These are phyloP conservation scores for Coemansia aciculifera DNA, from an alignment of 192 early-diverging fungal species.

Conservation along the genomic window DNA sequence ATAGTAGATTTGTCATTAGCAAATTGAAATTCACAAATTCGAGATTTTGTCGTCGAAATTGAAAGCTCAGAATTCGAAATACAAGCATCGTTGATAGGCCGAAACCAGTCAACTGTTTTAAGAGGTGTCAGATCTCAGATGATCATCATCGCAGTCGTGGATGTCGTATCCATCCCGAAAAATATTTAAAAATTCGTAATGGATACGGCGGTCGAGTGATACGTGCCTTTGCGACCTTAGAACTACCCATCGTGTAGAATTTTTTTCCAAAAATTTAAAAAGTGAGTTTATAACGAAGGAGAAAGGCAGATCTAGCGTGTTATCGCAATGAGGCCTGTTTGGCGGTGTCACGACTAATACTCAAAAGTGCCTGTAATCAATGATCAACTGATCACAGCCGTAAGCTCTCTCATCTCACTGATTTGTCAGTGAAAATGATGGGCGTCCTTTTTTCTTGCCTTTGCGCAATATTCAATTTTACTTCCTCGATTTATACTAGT, in stretches of 20 bases:
- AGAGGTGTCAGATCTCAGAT: slow-evolving; percentile 59
- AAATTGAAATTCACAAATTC: not conserved
- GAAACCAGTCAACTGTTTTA: slow-evolving; percentile 20
- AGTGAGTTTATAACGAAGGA: slow-evolving; percentile 2
- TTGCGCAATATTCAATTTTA: slow-evolving; percentile 2
- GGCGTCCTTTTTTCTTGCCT: slow-evolving; percentile 2
- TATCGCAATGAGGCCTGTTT: not conserved
- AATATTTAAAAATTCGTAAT: not conserved
- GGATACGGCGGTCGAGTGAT: not conserved
- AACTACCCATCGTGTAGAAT: slow-evolving; percentile 5
- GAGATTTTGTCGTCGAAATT: not conserved
- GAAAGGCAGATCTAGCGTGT: not conserved
- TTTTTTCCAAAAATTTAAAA: slow-evolving; percentile 5
- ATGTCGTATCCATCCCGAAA: slow-evolving; percentile 3
- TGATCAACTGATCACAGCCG: not conserved
- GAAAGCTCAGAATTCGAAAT: slow-evolving; percentile 5
- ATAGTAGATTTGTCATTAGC: slow-evolving; percentile 1
- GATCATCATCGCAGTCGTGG: slow-evolving; percentile 50
- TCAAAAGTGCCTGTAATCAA: not conserved
- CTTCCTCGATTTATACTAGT: not conserved
- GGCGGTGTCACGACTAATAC: not conserved
- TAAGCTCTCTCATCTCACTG: not conserved
- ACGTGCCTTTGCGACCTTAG: slow-evolving; percentile 5
- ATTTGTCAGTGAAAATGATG: not conserved
- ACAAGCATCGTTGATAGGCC: not conserved